Evolutionary conservation across 176 grass and related monocot species (phyloP).

Genomic region (Aegilops longissima): DNA sequence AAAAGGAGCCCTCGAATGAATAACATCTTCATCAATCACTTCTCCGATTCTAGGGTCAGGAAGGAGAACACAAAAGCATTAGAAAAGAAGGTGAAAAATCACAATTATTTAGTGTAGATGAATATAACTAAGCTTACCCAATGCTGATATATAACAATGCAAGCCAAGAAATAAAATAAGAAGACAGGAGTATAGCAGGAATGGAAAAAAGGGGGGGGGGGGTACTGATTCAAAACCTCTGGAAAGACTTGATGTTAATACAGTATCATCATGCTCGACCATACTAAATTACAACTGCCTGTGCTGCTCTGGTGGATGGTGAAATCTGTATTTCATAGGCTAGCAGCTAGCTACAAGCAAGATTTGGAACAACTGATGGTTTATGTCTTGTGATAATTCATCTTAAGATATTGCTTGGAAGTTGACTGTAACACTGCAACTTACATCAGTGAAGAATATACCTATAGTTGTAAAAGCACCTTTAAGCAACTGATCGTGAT

Average conservation of each 20-base stretch:
- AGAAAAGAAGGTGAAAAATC: slow-evolving; percentile 20
- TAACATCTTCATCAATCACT: slow-evolving; percentile 84
- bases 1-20: slow-evolving; percentile 99
- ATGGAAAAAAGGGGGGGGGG: background rate
- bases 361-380: background rate
- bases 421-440: slow-evolving; percentile 4
- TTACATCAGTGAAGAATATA: slow-evolving; percentile 5
- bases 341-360: slow-evolving; percentile 20
- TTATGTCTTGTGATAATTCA: slow-evolving; percentile 19
- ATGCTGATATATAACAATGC: slow-evolving; percentile 12
- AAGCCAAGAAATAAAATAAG: slow-evolving; percentile 9
- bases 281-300: slow-evolving; percentile 14
- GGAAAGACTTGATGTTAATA: slow-evolving; percentile 10
- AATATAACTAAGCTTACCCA: slow-evolving; percentile 20
- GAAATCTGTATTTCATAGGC: background rate
- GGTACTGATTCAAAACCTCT: background rate
- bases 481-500: background rate
- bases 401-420: slow-evolving; percentile 2
- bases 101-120: slow-evolving; percentile 19
- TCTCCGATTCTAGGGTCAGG: slow-evolving; percentile 67
- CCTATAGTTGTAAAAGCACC: background rate
- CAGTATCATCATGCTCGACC: slow-evolving; percentile 1
- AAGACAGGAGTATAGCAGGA: background rate
- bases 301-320: background rate
- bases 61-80: slow-evolving; percentile 37